Base-by-base conservation (phyloP, 129 eudicot genomes). In the sunflower (Helianthus annuus) region DNA sequence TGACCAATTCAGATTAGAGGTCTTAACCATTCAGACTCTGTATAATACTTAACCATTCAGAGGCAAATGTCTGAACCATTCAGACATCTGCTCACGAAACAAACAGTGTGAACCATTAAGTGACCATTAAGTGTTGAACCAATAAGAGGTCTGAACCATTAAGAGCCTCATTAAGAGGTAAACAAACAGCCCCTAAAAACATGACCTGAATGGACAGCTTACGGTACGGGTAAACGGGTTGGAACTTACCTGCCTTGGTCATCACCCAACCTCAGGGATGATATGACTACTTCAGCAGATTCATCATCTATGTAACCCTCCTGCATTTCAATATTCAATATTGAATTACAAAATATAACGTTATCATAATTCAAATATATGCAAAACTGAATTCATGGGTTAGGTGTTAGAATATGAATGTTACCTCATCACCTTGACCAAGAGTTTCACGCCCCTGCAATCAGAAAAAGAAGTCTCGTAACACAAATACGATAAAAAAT, bases 281-380 rank as follows among this genome's bases (percentile, higher is more conserved):
- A 90, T 83, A 94, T 90, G 54, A 94, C 99, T 4, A 94, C 93
- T 88, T 94, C 99, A 44, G 96, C 97, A 59, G 97, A 88, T 22
- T 94, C 97, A 81, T 90, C 96, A 61, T 94, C 90, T 74, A 94
- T 88, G 80, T 90, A 94, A 45, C 82, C 89, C 60, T 88, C 97
- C 98, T 94, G 84, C 82, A 82, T 68, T 76, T 61, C 36, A 16
- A 17, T 17, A 65, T 16, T 17, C 34, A 56, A 19, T 17, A 27
- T 5, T 13, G 14, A 51, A 4, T 49, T 13, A 45, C 5, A 5
- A 60, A 38, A 7, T 22, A 64, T 52, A n/a, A 22, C 53, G 40
- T 58, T 27, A 10, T 24, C n/a, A 4, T 0, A 24, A 22, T 4
- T 10, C 32, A 60, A 32, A 60, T 13, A 12, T 1, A 32, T 34